Evolutionary conservation across 1,284 basidiomycete genomes (phyloP), one percentile per base, ranked within the genome.

Genomic region (Austroboletus novae-zelandiae): DNA sequence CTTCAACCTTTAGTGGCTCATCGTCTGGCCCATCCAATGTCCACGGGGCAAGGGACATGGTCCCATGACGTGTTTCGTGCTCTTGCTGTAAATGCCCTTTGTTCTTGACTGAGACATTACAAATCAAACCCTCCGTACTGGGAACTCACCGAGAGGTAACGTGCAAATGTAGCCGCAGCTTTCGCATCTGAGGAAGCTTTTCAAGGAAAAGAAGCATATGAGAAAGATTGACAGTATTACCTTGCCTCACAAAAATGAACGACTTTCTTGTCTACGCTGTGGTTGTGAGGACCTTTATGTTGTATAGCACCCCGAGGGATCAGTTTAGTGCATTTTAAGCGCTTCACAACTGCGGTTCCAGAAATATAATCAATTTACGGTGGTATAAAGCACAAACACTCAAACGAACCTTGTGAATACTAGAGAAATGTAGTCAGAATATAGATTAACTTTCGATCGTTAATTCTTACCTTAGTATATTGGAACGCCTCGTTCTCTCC

Each of bases 51-150:
- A 64, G 70, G 0, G 78, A 77, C 83, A 84, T 84, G 1, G 80
- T 83, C 4, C 83, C 83, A 55, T 85, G 83, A 29, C 73, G 71
- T 0, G 83, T 85, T 32, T 83, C 80, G 47, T 85, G 83, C 39
- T 81, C 76, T 52, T 75, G 71, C 53, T 85, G 83, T 0, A 76
- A 45, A 55, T 85, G 83, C 0, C 79, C 83, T 85, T 46, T 48
- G 20, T 23, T 23, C 20, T 32, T 32, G 4, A 32, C 8, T 4
- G 14, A 15, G n/a, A 9, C 9, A n/a, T 47, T 10, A 56, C 18
- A 13, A 11, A 34, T 34, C 32, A 34, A 11, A 34, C 5, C 32
- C 32, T 34, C 27, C 27, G 27, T 15, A 34, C 13, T 5, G 3
- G n/a, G 8, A 51, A 41, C 60, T 37, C 50, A 83, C 83, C 79